Base-by-base conservation (phyloP, 176 grass and related monocot genomes). In the Paspalum vaginatum region DNA sequence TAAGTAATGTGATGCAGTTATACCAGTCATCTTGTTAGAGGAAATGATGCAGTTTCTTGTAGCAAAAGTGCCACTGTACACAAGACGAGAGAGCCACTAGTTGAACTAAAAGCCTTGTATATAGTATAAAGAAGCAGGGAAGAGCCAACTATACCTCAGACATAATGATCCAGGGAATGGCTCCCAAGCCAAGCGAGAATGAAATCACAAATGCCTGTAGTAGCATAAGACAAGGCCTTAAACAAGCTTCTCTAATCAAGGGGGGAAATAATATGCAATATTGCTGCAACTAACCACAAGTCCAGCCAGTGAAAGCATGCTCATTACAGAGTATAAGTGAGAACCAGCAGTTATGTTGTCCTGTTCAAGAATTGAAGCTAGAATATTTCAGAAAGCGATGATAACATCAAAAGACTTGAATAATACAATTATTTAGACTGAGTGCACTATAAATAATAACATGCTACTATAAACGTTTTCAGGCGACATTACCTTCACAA, bases 101-200 rank as follows among this genome's bases (percentile, higher is more conserved):
- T 63, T 69, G 5, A 75, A 68, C 11, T 75, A 39, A 48, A 48
- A 74, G 7, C 32, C 45, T 14, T 68, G 15, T 6, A 38, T 6
- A 38, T 47, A 70, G 47, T 47, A 62, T 62, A 63, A 47, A 77
- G 20, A 58, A 61, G 15, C 12, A 6, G 42, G 7, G 6, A 47
- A 5, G 62, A 80, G 5, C 11, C 52, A 80, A 69, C 40, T 64
- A 69, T 90, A 98, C 96, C 96, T 98, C 92, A 69, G 96, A 98
- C 96, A 98, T 98, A 49, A 98, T 98, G 40, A 98, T 89, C 96
- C 96, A 99, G 64, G 96, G 96, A 89, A 95, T 99, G 42, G 96
- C 96, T 79, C 96, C 96, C 88, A 99, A 60, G 43, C 96, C 92
- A 91, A 99, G 88, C 74, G 93, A 95, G 76, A 99, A 95, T 76